These are phyloP conservation scores for Rosa multiflora DNA, from an alignment of 306 rosid genomes.

Conservation along the genomic window DNA sequence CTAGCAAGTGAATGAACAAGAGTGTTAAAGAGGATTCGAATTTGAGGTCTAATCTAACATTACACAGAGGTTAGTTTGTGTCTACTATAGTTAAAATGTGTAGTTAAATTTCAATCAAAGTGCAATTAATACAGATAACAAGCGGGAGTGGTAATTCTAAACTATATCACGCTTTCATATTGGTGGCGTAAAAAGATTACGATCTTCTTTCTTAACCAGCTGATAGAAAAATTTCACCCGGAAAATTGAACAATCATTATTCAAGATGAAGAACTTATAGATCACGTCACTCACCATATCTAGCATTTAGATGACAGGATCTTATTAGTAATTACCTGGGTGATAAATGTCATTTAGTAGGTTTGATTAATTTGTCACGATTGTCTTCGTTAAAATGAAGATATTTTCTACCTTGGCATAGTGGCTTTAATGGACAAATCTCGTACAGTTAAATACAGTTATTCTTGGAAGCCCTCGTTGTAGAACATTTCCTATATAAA, in stretches of 20 bases:
- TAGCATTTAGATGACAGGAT: slow-evolving; percentile 7
- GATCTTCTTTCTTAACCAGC: background rate
- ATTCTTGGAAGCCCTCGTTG: background rate
- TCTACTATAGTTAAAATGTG: background rate
- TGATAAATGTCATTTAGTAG: slow-evolving; percentile 22
- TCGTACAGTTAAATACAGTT: background rate
- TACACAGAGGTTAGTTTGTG: background rate
- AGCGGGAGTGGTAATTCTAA: background rate
- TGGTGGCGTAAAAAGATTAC: background rate
- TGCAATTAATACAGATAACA: background rate
- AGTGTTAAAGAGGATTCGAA: background rate
- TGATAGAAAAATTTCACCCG: background rate
- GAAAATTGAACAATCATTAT: background rate
- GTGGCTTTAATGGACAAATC: background rate
- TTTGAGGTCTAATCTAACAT: background rate
- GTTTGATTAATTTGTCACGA: background rate
- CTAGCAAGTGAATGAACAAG: background rate
- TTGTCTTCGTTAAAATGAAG: slow-evolving; percentile 4
- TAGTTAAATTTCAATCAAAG: background rate
- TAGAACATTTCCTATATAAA: background rate
- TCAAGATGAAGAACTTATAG: background rate
- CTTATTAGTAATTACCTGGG: background rate
- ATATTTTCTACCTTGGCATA: background rate
- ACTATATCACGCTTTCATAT: background rate
- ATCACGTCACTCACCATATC: background rate